Evolutionary conservation across 2,329 filamentous ascomycete species (phyloP), one percentile per base, ranked within the genome.

Genomic region (Mariannaea sp.): DNA sequence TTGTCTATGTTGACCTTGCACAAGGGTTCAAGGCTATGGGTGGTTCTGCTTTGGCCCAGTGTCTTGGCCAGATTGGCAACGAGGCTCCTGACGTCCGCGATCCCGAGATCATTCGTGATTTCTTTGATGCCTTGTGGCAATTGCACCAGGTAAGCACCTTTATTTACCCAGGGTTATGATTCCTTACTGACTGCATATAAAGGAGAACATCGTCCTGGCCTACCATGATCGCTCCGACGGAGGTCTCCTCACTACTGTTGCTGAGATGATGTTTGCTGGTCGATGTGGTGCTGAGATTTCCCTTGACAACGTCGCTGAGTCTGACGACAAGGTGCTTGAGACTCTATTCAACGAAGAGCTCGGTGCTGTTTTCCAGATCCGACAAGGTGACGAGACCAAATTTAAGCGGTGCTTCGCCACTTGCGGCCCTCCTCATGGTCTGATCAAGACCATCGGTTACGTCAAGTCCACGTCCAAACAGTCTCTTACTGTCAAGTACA

Each of bases 221-320:
- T 97, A 97, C 71, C 94, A 97, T 71, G 94, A 97, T 73, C 83
- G 89, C 40, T 97, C 92, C 0, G 93, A 97, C 70, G 94, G 93
- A 71, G 94, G 94, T 66, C 78, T 97, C 8, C 84, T 97, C 69
- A 94, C 93, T 1, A 92, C 93, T 5, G 76, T 97, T 27, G 90
- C 87, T 3, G 94, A 99, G 75, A 97, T 97, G 94, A 95, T 96
- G 85, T 97, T 97, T 70, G 93, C 94, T 26, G 94, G 94, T 22
- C 88, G 92, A 50, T 95, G 90, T 66, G 94, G 93, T 56, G 82
- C 91, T 24, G 89, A 95, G 62, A 79, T 97, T 55, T 88, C 90
- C 79, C 78, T 97, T 52, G 92, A 97, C 68, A 83, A 82, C 49
- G 78, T 92, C 32, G 75, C 82, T 22, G 84, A 83, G 55, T 84